Percentiles rank a stretch among this genome's conserved stretches.
Evolutionary conservation across 2,329 filamentous ascomycete genomes (phyloP).

Genomic region (Bipolaris cookei): DNA sequence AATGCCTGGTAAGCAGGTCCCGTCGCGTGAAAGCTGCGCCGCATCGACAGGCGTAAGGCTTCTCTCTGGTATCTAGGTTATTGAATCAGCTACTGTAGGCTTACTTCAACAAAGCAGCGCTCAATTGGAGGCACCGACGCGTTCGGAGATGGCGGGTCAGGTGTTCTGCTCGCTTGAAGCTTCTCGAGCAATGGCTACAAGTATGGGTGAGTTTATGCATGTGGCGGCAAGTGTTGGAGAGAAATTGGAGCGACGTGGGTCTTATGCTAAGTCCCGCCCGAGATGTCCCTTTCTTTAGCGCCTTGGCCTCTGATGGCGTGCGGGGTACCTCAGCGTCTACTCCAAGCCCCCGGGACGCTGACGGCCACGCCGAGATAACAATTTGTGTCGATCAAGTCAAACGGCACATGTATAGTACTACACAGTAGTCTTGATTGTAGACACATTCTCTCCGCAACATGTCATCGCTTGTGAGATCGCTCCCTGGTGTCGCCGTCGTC

Average conservation of each 20-base stretch:
- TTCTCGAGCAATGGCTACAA: constrained; percentile 35
- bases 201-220: constrained; percentile 37
- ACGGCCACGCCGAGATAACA: neutral
- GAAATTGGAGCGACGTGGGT: constrained; percentile 16
- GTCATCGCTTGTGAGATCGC: constrained; percentile 19
- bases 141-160: constrained; percentile 41
- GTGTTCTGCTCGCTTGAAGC: constrained; percentile 42
- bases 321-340: constrained; percentile 10
- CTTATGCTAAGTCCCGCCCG: constrained; percentile 3
- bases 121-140: constrained; percentile 28
- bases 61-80: constrained; percentile 38
- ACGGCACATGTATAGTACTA: neutral
- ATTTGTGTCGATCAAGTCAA: neutral
- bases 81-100: constrained; percentile 17
- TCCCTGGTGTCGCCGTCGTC: constrained; percentile 42
- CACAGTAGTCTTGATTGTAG: neutral
- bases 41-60: constrained; percentile 39
- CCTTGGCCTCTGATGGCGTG: constrained; percentile 5
- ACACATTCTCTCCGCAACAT: constrained; percentile 5
- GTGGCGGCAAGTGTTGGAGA: constrained; percentile 26
- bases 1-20: constrained; percentile 41
- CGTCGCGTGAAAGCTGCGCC: constrained; percentile 37
- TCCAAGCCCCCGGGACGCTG: neutral
- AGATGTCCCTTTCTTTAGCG: constrained; percentile 2
- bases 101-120: constrained; percentile 1